A percentile compares a stretch with the other conserved stretches of the same genome.
Conservation (phyloP, 2,329 filamentous ascomycete genomes). For the Nigrospora oryzae region DNA sequence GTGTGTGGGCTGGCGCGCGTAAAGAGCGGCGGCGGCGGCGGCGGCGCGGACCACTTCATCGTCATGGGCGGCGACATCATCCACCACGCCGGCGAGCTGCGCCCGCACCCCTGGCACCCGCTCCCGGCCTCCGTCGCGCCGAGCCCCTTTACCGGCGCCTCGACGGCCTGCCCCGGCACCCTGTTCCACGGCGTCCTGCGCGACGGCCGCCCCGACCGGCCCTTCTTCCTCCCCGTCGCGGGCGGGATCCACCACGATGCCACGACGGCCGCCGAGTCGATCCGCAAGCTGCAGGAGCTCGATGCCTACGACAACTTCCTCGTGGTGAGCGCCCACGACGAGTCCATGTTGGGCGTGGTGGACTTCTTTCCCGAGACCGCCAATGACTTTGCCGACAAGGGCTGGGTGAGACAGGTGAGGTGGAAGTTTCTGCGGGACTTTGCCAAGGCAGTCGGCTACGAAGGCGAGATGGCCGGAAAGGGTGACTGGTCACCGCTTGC, state of each 20-base stretch:
- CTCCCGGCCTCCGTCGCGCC: conserved; percentile 27
- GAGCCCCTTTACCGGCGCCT: conserved; percentile 22
- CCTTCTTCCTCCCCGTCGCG: conserved; percentile 20
- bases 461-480: conserved; percentile 13
- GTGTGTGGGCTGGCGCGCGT: conserved; percentile 28
- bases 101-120: conserved; percentile 23
- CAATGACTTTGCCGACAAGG: conserved; percentile 35
- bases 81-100: conserved; percentile 28
- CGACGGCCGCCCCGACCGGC: conserved; percentile 13
- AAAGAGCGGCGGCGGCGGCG: conserved; percentile 8
- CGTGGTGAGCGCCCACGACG: conserved; percentile 38
- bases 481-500: conserved; percentile 8
- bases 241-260: conserved; percentile 14
- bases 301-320: conserved; percentile 35
- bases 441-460: conserved; percentile 26
- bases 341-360: conserved; percentile 27
- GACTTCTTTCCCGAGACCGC: conserved; percentile 41
- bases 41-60: conserved; percentile 22
- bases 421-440: conserved; percentile 46
- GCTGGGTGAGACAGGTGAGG: conserved; percentile 31
- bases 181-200: conserved; percentile 28
- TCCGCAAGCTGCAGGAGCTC: conserved; percentile 34
- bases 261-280: conserved; percentile 25
- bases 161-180: conserved; percentile 29
- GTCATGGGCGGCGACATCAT: conserved; percentile 32